Base-by-base conservation (phyloP, 441 rosid genomes). In the Capsella rubella region DNA sequence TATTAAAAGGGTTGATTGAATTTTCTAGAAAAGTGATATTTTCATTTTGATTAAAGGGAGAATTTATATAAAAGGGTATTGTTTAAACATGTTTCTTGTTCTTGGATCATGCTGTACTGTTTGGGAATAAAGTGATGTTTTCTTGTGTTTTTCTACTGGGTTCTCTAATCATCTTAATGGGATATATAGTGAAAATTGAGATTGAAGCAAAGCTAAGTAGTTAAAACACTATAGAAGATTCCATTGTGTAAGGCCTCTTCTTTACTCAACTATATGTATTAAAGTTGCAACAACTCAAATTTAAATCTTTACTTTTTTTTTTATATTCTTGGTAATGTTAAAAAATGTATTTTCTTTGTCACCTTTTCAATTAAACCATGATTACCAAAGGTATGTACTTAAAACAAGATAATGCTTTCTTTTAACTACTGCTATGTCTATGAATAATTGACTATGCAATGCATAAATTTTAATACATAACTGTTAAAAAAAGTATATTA, bases 261-360 rank as follows among this genome's bases (percentile, higher is more conserved):
- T 64, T 70, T 70, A 76, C 75, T 76, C 75, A 56, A 68, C 64
- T 53, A 25, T 53, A 25, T 53, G 11, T 51, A 25, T 67, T 69
- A 68, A 67, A 56, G 67, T 57, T 40, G 59, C 75, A 64, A 57
- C 72, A 55, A 64, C 71, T 56, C 49, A 54, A 70, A 62, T 63
- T 70, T 32, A 70, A 55, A 68, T 45, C 12, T 28, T 61, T 54
- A 51, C 74, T 43, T 32, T 60, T 47, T 47, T 35, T 60, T 40
- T 21, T 1, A 16, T 42, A 42, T 51, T 67, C 42, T 67, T 43
- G 63, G 49, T 75, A 68, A 67, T 68, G 64, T 52, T 60, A 47
- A 39, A 55, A 64, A 34, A 56, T 55, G 16, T 55, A 45, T 72
- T 21, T 21, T 10, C 21, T 49, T 14, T 74, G 60, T 47, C 45